phyloP scores from a whole-genome alignment of 225 moss, liverwort and hornwort genomes.

The Takakia lepidozioides region DNA sequence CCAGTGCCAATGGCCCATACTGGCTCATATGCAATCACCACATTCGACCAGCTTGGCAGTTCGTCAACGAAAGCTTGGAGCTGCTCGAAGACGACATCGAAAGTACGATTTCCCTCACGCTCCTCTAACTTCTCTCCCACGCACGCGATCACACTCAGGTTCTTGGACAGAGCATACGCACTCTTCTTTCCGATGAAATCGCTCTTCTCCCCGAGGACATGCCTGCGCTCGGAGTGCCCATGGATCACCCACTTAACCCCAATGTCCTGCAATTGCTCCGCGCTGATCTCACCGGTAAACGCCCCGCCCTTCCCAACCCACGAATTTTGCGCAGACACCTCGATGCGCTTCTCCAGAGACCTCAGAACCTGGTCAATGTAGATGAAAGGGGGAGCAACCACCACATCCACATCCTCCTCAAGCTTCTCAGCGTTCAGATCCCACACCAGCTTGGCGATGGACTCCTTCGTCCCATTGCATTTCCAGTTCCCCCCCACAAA shows the following conservation, averaged over 20 bases:
- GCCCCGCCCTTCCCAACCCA: slow-evolving; percentile 96
- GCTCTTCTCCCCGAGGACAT: slow-evolving; percentile 51
- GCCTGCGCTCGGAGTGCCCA: slow-evolving; percentile 68
- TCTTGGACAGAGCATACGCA: slow-evolving; percentile 71
- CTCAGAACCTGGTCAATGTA: slow-evolving; percentile 63
- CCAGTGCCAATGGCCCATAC: slow-evolving; percentile 99
- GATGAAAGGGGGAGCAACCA: slow-evolving; percentile 74
- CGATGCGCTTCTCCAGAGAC: slow-evolving; percentile 70
- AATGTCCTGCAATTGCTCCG: slow-evolving; percentile 74
- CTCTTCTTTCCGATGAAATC: slow-evolving; percentile 76
- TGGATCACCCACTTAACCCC: slow-evolving; percentile 87
- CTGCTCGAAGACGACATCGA: slow-evolving; percentile 72
- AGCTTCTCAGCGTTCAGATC: slow-evolving; percentile 76
- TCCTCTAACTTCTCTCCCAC: slow-evolving; percentile 93
- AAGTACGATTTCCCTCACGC: slow-evolving; percentile 67
- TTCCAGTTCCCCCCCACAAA: slow-evolving; percentile 99
- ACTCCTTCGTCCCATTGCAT: slow-evolving; percentile 84
- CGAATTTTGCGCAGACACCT: slow-evolving; percentile 77
- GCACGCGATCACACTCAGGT: slow-evolving; percentile 84
- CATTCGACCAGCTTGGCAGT: slow-evolving; percentile 63
- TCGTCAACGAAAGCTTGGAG: slow-evolving; percentile 71
- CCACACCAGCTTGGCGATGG: slow-evolving; percentile 62
- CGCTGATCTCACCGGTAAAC: slow-evolving; percentile 90
- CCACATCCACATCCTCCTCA: slow-evolving; percentile 76
- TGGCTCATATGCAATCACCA: slow-evolving; percentile 94